Evolutionary conservation across 2,329 filamentous ascomycete species (phyloP).

Genomic region (Verticillium albo-atrum): DNA sequence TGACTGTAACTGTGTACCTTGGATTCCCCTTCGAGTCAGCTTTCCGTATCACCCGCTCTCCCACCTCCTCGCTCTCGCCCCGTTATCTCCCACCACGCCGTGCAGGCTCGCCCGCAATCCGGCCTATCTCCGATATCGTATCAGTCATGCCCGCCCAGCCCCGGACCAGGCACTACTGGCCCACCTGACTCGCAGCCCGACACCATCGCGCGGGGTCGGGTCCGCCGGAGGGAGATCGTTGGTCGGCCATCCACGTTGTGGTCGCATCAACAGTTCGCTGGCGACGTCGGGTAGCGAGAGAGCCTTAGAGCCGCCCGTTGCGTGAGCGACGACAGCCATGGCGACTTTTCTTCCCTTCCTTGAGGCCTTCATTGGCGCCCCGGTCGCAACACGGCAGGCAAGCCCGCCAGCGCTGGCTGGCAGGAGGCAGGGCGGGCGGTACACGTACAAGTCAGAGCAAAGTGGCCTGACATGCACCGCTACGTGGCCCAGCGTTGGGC

Average conservation of each 20-base stretch:
- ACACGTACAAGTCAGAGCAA: no score
- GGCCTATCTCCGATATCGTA: constrained; percentile 14
- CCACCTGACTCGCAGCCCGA: not conserved
- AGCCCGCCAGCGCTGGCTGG: no score
- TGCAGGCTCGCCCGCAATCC: not conserved
- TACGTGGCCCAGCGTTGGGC: not conserved
- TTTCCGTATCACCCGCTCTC: not conserved
- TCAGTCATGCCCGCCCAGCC: constrained; percentile 1
- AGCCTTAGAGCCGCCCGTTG: not conserved
- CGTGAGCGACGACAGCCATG: not conserved
- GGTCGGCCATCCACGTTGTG: not conserved
- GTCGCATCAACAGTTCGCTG: not conserved
- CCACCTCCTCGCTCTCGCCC: not conserved
- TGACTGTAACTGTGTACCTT: not conserved
- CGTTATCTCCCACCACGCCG: not conserved
- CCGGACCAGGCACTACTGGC: not conserved
- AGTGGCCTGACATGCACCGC: not conserved
- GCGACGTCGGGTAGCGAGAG: not conserved
- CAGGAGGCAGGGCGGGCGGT: no score
- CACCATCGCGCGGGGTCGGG: not conserved
- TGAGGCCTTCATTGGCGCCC: not conserved
- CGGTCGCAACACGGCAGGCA: no score
- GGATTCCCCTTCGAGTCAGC: not conserved
- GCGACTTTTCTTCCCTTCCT: not conserved
- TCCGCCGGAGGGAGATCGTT: not conserved